Evolutionary conservation across 78 protist species (phyloP).

Genomic region (Dictyostelium firmibasis): DNA sequence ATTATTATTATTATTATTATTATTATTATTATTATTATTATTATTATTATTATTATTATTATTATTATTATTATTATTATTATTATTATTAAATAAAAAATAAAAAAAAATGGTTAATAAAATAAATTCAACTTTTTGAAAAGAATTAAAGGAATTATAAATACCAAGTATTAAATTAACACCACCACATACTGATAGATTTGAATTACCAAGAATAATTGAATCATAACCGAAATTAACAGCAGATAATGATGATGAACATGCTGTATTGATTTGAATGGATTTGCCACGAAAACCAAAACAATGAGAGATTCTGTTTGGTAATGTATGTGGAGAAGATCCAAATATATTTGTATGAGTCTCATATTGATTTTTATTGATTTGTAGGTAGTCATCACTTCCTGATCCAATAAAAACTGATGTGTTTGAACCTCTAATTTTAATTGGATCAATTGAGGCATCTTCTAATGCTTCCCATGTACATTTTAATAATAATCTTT

Average conservation of each 20-base stretch:
- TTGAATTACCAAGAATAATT: conserved; percentile 56
- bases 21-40: too few species aligned
- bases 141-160: too few species aligned
- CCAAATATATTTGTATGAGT: conserved; percentile 3
- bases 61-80: too few species aligned
- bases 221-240: conserved; percentile 63
- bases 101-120: too few species aligned
- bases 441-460: conserved; percentile 5
- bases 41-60: too few species aligned
- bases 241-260: conserved; percentile 87
- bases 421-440: not conserved
- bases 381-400: not conserved
- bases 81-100: conserved; percentile 31
- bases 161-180: conserved; percentile 28
- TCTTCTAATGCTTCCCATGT: too few species aligned
- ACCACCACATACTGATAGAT: conserved; percentile 86
- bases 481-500: too few species aligned
- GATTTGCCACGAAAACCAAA: conserved; percentile 87
- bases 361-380: not conserved
- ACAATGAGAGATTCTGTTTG: conserved; percentile 80
- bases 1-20: too few species aligned
- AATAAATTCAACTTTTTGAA: too few species aligned
- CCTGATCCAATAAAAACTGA: conserved; percentile 44
- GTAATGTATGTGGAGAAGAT: conserved; percentile 8
- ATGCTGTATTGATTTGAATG: conserved; percentile 89